These are phyloP conservation scores for Dactylorhiza incarnata DNA, from an alignment of 106 monocot species.

Conservation along the genomic window DNA sequence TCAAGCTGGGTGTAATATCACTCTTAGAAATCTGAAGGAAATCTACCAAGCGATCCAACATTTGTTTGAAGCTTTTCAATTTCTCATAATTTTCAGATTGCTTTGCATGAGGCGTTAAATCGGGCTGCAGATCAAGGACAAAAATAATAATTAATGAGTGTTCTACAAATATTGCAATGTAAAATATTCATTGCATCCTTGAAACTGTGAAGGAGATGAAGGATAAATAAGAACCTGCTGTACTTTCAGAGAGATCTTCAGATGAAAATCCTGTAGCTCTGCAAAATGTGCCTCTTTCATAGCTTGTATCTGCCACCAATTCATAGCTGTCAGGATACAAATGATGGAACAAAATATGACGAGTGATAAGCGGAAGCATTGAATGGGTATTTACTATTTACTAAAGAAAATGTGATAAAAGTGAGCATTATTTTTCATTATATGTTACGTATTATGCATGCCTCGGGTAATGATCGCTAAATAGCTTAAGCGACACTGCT, in stretches of 20 bases:
- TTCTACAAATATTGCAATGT: not conserved
- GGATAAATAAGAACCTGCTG: constrained; percentile 57
- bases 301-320: constrained; percentile 41
- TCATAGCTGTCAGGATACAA: constrained; percentile 6
- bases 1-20: constrained; percentile 20
- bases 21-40: constrained; percentile 33
- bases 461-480: too few species aligned
- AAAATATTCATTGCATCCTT: not conserved
- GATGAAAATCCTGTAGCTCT: constrained; percentile 50
- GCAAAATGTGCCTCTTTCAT: constrained; percentile 54
- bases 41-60: constrained; percentile 23
- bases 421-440: too few species aligned
- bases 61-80: constrained; percentile 24
- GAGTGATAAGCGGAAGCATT: not conserved
- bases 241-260: constrained; percentile 38
- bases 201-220: not conserved
- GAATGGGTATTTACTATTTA: not conserved
- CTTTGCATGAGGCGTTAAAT: constrained; percentile 13
- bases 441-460: too few species aligned
- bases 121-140: constrained; percentile 14
- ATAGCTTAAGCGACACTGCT: too few species aligned
- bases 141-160: not conserved
- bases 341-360: not conserved
- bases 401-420: too few species aligned
- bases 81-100: constrained; percentile 29